A percentile compares a stretch with the other conserved stretches of the same genome.
Conservation (phyloP, 2,329 filamentous ascomycete genomes). For the Trichoderma citrinoviride region DNA sequence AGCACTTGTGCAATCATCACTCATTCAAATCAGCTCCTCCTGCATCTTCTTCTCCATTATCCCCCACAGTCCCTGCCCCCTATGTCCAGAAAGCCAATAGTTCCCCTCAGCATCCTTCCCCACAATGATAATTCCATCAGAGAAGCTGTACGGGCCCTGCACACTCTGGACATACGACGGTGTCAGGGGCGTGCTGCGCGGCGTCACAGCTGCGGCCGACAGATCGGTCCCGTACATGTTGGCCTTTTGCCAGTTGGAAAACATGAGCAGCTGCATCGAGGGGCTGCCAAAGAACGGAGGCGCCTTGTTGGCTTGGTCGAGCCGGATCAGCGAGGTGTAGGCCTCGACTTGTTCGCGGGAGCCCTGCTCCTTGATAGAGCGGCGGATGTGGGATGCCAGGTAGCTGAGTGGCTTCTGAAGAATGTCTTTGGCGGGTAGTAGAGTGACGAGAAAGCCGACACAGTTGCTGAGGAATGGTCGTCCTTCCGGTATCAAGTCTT, state of each 20-base stretch:
- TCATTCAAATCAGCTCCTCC: not conserved
- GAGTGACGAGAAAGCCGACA: conserved; percentile 7
- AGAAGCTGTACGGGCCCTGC: conserved; percentile 4
- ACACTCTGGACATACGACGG: conserved; percentile 4
- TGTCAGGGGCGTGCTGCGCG: not conserved
- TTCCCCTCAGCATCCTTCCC: conserved; percentile 1
- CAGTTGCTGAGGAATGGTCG: conserved; percentile 7
- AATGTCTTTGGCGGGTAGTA: not conserved
- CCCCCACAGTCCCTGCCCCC: not conserved
- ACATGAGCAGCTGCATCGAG: conserved; percentile 7
- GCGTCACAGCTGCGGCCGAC: not conserved
- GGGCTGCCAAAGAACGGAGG: conserved; percentile 1
- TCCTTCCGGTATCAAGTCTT: not conserved
- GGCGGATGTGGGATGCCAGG: not conserved
- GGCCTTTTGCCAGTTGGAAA: conserved; percentile 6
- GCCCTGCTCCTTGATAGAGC: not conserved
- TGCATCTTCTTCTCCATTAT: conserved; percentile 11
- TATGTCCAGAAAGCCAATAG: conserved; percentile 27
- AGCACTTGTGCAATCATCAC: not conserved
- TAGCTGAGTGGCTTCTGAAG: conserved; percentile 2
- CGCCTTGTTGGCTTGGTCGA: conserved; percentile 2
- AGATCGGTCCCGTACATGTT: not conserved
- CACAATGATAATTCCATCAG: not conserved
- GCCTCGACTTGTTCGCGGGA: conserved; percentile 6
- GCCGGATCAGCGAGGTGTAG: conserved; percentile 1